Conservation (phyloP, 164 flowering plant genomes). For the Aristolochia californica region DNA sequence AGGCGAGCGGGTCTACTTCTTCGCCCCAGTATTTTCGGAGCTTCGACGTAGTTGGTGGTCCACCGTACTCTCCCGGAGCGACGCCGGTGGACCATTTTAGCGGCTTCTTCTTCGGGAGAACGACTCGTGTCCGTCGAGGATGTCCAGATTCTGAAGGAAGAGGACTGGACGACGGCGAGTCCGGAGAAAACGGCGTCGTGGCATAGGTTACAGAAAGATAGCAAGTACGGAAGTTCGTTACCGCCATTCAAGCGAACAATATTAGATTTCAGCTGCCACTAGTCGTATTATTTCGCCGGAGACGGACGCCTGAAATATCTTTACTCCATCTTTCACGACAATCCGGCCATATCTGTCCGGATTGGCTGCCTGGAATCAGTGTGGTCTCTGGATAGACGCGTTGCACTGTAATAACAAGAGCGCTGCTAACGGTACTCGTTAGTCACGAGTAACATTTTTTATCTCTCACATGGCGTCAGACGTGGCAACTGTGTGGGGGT, state of each 20-base stretch:
- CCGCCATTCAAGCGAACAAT: neutral
- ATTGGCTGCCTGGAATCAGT: too few species aligned
- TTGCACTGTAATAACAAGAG: conserved; percentile 4
- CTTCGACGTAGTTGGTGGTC: conserved; percentile 75
- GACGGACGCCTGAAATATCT: too few species aligned
- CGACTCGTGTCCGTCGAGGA: conserved; percentile 32
- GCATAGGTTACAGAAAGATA: conserved; percentile 13
- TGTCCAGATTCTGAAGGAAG: neutral
- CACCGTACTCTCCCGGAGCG: conserved; percentile 91
- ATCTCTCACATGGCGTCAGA: too few species aligned
- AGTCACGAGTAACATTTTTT: too few species aligned
- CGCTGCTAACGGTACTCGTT: too few species aligned
- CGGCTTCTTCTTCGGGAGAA: conserved; percentile 83
- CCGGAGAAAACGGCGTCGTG: conserved; percentile 11
- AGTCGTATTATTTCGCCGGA: too few species aligned
- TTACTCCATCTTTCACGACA: too few species aligned
- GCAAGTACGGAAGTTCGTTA: neutral
- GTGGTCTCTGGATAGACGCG: too few species aligned
- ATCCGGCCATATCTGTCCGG: too few species aligned
- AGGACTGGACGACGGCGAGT: conserved; percentile 6
- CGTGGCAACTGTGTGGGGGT: too few species aligned
- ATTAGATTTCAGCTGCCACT: too few species aligned
- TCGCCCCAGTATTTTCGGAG: conserved; percentile 93
- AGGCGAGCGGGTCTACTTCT: conserved; percentile 52
- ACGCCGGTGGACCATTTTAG: conserved; percentile 79